A percentile compares a stretch with the other conserved stretches of the same genome.
phyloP scores from a whole-genome alignment of 2,329 filamentous ascomycete species.

The Fusarium vanettenii region DNA sequence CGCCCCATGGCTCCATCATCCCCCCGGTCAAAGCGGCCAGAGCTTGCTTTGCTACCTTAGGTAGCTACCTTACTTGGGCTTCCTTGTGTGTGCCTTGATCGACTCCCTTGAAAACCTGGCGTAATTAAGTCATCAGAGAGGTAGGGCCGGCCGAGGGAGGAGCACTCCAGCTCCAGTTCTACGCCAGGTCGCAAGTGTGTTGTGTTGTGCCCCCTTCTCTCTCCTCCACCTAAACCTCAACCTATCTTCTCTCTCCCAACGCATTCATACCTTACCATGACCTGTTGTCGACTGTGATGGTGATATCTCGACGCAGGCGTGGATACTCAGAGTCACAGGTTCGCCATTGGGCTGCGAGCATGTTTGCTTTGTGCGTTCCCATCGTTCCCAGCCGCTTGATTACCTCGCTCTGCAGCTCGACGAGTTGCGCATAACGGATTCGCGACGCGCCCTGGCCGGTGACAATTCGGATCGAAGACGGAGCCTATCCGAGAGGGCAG shows the following conservation, averaged over 20 bases:
- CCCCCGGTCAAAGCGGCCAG: constrained; percentile 16
- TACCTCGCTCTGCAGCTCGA: constrained; percentile 17
- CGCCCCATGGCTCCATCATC: constrained; percentile 1
- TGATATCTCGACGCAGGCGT: constrained; percentile 27
- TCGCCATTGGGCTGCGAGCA: constrained; percentile 39
- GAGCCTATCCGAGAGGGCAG: not conserved
- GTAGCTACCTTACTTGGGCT: not conserved
- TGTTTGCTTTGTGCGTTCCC: constrained; percentile 32
- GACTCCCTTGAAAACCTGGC: constrained; percentile 24
- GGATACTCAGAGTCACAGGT: constrained; percentile 22
- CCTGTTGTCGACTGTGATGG: constrained; percentile 12
- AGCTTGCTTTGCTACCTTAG: constrained; percentile 4
- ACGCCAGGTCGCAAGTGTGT: constrained; percentile 5
- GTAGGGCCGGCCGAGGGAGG: constrained; percentile 21
- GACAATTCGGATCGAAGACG: constrained; percentile 8
- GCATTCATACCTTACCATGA: not conserved
- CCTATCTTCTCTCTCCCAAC: not conserved
- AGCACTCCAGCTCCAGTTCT: not conserved
- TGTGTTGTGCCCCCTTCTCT: not conserved
- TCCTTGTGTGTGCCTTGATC: constrained; percentile 14
- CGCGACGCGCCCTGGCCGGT: constrained; percentile 22
- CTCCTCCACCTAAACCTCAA: constrained; percentile 1
- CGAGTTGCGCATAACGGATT: constrained; percentile 24
- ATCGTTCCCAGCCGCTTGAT: constrained; percentile 33
- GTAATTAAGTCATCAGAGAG: constrained; percentile 29